These are phyloP conservation scores for Atalantia buxifolia DNA, from an alignment of 345 rosid species.

Conservation along the genomic window DNA sequence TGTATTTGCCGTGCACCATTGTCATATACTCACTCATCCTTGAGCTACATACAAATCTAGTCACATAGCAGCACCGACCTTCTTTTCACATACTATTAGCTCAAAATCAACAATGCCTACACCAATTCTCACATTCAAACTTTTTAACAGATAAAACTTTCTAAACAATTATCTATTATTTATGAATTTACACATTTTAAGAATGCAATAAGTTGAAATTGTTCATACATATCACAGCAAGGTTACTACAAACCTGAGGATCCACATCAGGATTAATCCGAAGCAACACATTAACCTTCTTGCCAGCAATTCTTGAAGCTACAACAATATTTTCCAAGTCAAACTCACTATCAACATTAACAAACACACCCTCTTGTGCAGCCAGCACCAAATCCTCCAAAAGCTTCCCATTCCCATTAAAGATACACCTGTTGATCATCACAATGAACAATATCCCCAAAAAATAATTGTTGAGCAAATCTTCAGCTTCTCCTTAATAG, in stretches of 20 bases:
- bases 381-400: conserved; percentile 94
- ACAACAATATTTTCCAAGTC: conserved; percentile 85
- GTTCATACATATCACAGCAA: not conserved
- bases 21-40: not conserved
- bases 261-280: conserved; percentile 99
- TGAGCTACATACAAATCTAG: not conserved
- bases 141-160: not conserved
- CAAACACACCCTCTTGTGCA: conserved; percentile 90
- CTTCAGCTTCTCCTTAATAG: too few species aligned
- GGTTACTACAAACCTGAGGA: conserved; percentile 66
- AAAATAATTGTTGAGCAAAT: too few species aligned
- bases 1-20: not conserved
- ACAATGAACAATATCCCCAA: not conserved
- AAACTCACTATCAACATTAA: conserved; percentile 93
- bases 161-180: not conserved
- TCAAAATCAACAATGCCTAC: not conserved
- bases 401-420: conserved; percentile 91
- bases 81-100: not conserved
- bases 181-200: not conserved
- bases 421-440: conserved; percentile 61
- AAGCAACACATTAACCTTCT: conserved; percentile 85
- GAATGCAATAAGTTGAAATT: not conserved
- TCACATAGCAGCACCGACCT: not conserved
- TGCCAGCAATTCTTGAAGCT: conserved; percentile 82
- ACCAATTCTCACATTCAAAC: not conserved